Evolutionary conservation across 2,329 filamentous ascomycete genomes (phyloP).

Genomic region (Ampelomyces quisqualis): DNA sequence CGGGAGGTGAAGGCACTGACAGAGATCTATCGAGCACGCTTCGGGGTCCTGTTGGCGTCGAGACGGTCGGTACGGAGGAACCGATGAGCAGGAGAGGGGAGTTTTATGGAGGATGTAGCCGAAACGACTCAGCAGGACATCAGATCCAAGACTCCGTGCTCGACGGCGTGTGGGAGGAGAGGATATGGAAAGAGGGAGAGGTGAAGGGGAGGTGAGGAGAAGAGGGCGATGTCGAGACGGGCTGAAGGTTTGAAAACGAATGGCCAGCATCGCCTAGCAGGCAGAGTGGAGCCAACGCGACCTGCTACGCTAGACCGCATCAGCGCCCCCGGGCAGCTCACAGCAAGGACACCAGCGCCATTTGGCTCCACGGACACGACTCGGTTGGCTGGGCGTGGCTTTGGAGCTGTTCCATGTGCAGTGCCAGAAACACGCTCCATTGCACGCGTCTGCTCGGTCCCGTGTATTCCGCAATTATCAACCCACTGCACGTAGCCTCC

Average conservation of each 20-base stretch:
- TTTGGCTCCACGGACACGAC: conserved; percentile 16
- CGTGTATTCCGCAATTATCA: conserved; percentile 20
- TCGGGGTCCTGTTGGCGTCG: conserved; percentile 38
- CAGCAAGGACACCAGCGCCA: conserved; percentile 34
- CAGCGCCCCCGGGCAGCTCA: conserved; percentile 22
- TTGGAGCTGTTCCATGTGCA: conserved; percentile 27
- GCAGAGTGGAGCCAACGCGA: conserved; percentile 13
- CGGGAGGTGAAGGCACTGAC: conserved; percentile 30
- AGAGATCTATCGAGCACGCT: conserved; percentile 31
- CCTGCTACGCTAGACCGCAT: conserved; percentile 23
- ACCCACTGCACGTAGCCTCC: too few species aligned
- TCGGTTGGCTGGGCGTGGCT: conserved; percentile 29
- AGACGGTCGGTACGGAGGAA: conserved; percentile 36
- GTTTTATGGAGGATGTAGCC: conserved; percentile 41
- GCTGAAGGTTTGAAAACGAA: conserved; percentile 39
- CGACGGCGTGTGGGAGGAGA: conserved; percentile 38
- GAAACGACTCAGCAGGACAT: conserved; percentile 41
- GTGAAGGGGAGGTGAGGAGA: conserved; percentile 30
- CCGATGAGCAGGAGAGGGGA: conserved; percentile 41
- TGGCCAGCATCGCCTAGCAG: conserved; percentile 37
- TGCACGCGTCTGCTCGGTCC: conserved; percentile 28
- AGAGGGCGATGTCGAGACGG: conserved; percentile 33
- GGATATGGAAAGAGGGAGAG: conserved; percentile 30
- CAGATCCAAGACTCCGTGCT: conserved; percentile 44
- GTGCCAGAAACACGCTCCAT: conserved; percentile 38